Percentiles rank a stretch among this genome's conserved stretches.
Evolutionary conservation across 176 grass and related monocot species (phyloP).

Genomic region (Triticum dicoccoides): DNA sequence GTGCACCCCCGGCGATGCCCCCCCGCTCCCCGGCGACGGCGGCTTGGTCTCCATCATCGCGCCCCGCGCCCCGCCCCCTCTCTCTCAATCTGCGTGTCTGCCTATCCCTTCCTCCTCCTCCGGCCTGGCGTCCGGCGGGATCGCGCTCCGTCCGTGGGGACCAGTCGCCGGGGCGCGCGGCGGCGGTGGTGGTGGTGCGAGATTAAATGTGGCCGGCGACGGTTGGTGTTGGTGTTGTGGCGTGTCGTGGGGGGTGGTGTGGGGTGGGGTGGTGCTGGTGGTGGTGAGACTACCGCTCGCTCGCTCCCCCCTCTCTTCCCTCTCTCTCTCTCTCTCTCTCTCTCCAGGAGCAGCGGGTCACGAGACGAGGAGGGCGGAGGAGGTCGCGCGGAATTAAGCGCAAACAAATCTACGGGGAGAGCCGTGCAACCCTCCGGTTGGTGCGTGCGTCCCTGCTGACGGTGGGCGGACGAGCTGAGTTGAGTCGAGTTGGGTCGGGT

Average conservation of each 20-base stretch:
- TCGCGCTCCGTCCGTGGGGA: conserved; percentile 13
- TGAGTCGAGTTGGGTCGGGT: background rate
- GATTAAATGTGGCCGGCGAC: conserved; percentile 46
- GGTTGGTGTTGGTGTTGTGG: conserved; percentile 37
- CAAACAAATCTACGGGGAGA: background rate
- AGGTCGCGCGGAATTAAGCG: background rate
- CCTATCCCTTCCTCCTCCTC: background rate
- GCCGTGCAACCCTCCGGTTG: background rate
- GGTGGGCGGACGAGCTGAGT: background rate
- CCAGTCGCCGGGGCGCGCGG: background rate
- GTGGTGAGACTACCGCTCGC: conserved; percentile 3
- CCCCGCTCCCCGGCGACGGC: conserved; percentile 35
- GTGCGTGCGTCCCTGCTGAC: conserved; percentile 25
- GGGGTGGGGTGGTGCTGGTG: background rate
- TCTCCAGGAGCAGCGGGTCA: background rate
- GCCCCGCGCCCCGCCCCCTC: too few species aligned
- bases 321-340: background rate
- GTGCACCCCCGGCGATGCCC: conserved; percentile 31
- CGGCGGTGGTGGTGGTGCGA: background rate
- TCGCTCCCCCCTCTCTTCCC: background rate
- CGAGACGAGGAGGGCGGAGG: background rate
- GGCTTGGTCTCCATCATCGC: conserved; percentile 56
- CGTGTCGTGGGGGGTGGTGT: conserved; percentile 17
- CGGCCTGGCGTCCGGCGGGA: background rate
- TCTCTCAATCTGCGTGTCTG: background rate